These are phyloP conservation scores for Mycena citricolor DNA, from an alignment of 1,284 basidiomycete genomes.

Conservation along the genomic window DNA sequence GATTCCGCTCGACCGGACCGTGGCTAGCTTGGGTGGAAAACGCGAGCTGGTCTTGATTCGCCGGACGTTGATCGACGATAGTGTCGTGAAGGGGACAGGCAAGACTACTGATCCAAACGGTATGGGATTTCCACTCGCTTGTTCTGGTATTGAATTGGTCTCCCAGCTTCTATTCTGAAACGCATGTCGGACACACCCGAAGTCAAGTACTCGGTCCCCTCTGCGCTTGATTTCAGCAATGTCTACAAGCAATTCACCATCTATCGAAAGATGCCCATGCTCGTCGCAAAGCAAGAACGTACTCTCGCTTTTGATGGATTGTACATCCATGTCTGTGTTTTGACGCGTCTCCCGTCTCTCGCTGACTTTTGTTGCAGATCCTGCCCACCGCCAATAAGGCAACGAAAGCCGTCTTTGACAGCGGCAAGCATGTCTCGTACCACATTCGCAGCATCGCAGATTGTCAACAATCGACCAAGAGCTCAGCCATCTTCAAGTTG, in stretches of 20 bases:
- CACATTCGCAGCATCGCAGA: slow-evolving; percentile 87
- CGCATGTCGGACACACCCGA: slow-evolving; percentile 76
- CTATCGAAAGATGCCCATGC: slow-evolving; percentile 93
- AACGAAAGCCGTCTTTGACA: slow-evolving; percentile 78
- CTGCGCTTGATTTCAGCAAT: slow-evolving; percentile 59
- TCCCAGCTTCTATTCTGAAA: slow-evolving; percentile 87
- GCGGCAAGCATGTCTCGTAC: slow-evolving; percentile 87
- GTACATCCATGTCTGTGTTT: slow-evolving; percentile 79
- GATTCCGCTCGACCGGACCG: slow-evolving; percentile 93
- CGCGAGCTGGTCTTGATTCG: slow-evolving; percentile 85
- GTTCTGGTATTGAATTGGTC: slow-evolving; percentile 1
- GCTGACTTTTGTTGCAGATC: slow-evolving; percentile 52
- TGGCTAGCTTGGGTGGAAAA: slow-evolving; percentile 87
- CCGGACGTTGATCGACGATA: slow-evolving; percentile 65
- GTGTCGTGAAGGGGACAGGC: slow-evolving; percentile 56
- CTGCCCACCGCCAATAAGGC: slow-evolving; percentile 85
- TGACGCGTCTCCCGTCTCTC: background rate
- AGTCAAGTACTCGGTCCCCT: slow-evolving; percentile 42
- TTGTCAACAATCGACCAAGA: slow-evolving; percentile 83
- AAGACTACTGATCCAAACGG: slow-evolving; percentile 90
- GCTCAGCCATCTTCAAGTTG: slow-evolving; percentile 81
- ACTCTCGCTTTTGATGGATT: slow-evolving; percentile 93
- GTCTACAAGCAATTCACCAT: slow-evolving; percentile 94
- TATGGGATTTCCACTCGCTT: slow-evolving; percentile 34
- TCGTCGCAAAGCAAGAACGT: slow-evolving; percentile 87